phyloP scores from a whole-genome alignment of 2,329 filamentous ascomycete species.

The Metarhizium anisopliae region DNA sequence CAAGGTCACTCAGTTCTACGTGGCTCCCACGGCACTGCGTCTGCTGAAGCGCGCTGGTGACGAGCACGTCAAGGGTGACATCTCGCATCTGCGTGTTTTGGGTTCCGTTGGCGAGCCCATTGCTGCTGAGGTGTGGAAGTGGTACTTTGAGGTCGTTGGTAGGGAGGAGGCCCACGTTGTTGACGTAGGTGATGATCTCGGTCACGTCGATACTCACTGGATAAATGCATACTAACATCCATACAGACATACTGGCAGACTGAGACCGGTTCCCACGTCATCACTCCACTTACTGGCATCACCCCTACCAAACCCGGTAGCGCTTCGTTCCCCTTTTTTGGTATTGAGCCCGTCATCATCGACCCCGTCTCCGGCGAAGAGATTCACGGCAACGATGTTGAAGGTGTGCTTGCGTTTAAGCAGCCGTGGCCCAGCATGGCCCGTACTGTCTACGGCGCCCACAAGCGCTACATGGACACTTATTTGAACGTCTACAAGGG shows the following conservation, averaged over 20 bases:
- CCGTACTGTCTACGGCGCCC: constrained; percentile 92
- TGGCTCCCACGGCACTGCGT: constrained; percentile 87
- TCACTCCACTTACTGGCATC: constrained; percentile 83
- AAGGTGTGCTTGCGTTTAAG: constrained; percentile 95
- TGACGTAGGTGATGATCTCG: constrained; percentile 55
- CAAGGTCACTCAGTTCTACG: constrained; percentile 94
- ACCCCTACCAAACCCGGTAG: constrained; percentile 96
- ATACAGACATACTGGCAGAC: constrained; percentile 98
- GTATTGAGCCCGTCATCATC: constrained; percentile 94
- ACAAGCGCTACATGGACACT: constrained; percentile 98
- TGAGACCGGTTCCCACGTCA: constrained; percentile 94
- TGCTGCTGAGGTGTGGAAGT: constrained; percentile 97
- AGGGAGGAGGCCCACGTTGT: constrained; percentile 89
- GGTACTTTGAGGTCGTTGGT: constrained; percentile 94
- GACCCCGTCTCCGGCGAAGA: constrained; percentile 93
- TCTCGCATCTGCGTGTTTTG: constrained; percentile 82
- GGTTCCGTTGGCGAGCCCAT: constrained; percentile 97
- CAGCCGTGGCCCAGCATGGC: constrained; percentile 98
- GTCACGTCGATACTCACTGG: not conserved
- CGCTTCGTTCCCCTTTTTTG: constrained; percentile 95
- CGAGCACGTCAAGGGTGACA: constrained; percentile 79
- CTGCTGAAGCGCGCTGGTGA: constrained; percentile 92
- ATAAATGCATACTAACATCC: constrained; percentile 10
- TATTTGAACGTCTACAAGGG: constrained; percentile 97
- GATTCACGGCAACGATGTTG: constrained; percentile 90